Evolutionary conservation across 305 asterid genomes (phyloP).

Genomic region (Galium porrigens): DNA sequence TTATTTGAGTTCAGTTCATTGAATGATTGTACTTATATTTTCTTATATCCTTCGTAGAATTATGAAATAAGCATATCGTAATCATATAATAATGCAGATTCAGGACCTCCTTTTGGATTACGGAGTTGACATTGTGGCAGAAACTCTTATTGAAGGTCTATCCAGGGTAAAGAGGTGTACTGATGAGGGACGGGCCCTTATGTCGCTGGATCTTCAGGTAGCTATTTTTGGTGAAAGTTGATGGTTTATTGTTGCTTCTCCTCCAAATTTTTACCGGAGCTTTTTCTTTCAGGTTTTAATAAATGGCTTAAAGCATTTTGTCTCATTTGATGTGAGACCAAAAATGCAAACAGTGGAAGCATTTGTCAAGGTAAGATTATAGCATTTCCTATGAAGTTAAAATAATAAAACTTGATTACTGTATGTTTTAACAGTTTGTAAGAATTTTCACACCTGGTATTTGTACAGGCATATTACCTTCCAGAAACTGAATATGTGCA

Average conservation of each 20-base stretch:
- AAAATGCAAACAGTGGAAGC: conserved; percentile 77
- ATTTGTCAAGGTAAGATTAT: conserved; percentile 62
- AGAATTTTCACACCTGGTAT: background rate
- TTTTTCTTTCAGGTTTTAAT: conserved; percentile 57
- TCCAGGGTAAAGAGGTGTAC: conserved; percentile 89
- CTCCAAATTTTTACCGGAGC: background rate
- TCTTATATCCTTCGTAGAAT: conserved; percentile 4
- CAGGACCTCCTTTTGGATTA: conserved; percentile 78
- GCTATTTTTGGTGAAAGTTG: conserved; percentile 9
- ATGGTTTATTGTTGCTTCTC: background rate
- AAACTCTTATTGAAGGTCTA: conserved; percentile 75
- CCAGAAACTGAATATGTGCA: conserved; percentile 95
- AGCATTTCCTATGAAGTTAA: background rate
- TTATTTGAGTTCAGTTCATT: background rate
- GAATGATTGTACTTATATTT: background rate
- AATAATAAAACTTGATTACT: background rate
- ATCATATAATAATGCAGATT: conserved; percentile 34
- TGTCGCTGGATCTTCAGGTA: conserved; percentile 98
- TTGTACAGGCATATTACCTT: conserved; percentile 78
- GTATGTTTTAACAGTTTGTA: background rate
- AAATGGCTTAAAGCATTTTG: conserved; percentile 85
- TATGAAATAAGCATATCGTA: background rate
- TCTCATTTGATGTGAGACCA: conserved; percentile 60
- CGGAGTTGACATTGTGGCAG: conserved; percentile 84
- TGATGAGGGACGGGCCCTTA: conserved; percentile 95